Evolutionary conservation across 2,329 filamentous ascomycete genomes (phyloP), one percentile per base, ranked within the genome.

Genomic region (Madurella fahalii): DNA sequence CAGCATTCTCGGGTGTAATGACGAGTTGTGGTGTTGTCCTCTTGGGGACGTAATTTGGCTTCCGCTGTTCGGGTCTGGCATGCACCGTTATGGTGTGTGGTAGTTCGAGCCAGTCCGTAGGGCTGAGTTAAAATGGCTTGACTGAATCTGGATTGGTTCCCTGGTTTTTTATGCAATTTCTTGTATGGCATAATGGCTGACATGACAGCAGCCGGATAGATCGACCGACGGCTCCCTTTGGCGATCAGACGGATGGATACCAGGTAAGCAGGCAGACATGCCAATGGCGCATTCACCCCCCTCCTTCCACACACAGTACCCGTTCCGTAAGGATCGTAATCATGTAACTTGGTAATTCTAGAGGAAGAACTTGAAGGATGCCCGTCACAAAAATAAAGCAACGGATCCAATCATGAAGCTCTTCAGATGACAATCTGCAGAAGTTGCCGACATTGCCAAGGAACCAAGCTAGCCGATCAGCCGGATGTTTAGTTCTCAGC

Each of bases 1-100:
- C 75, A 90, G 83, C 68, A 70, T 65, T 65, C 65, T 64, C 61
- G 71, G 67, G 67, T 72, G 78, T 75, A 72, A 89, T 77, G 86
- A 89, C 72, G 69, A 79, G 86, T 89, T 85, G 86, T 89, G 85
- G 83, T 89, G 86, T 87, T 82, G 69, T 74, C 69, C 69, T 63
- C 65, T 54, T 25, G 49, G 58, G 62, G 69, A 71, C 70, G 73
- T 83, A n/a, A 84, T 83, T 76, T 76, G 77, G 79, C 79, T 86
- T 78, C 74, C 74, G 84, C 76, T 62, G 82, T 74, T 68, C 70
- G 66, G 65, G 64, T 63, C 59, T 66, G 68, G 64, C 71, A 66
- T 73, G 74, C 72, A 74, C 74, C 84, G 85, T 89, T 80, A 82
- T 79, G 76, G 68, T 63, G 58, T 56, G 54, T 62, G 66, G 62